phyloP scores from a whole-genome alignment of 2,329 filamentous ascomycete species.

The Sporothrix pseudoabietina region DNA sequence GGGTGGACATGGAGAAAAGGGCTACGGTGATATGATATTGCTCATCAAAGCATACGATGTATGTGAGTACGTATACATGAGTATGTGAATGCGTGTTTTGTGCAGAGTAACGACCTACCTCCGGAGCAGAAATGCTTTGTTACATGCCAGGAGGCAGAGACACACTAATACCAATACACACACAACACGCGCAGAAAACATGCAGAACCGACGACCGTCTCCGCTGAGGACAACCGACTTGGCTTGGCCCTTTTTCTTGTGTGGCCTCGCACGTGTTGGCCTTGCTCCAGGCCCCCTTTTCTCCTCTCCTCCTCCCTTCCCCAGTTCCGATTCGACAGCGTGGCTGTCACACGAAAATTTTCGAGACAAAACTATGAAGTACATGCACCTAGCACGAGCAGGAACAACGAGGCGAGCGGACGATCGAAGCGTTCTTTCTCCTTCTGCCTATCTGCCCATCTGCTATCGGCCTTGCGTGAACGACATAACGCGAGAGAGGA shows the following conservation, averaged over 20 bases:
- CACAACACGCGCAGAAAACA: slow-evolving; percentile 13
- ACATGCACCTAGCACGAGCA: not conserved
- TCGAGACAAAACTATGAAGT: not conserved
- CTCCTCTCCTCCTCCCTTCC: not conserved
- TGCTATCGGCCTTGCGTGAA: not conserved
- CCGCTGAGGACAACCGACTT: not conserved
- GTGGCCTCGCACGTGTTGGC: slow-evolving; percentile 12
- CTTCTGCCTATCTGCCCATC: not conserved
- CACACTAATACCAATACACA: not conserved
- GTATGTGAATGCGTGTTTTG: not conserved
- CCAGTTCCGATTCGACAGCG: slow-evolving; percentile 5
- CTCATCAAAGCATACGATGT: not conserved
- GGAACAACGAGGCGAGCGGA: not conserved
- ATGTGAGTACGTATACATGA: not conserved
- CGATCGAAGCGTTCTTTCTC: not conserved
- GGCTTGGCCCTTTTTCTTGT: not conserved
- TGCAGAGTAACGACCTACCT: not conserved
- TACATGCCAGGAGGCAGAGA: slow-evolving; percentile 14
- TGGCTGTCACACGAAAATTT: slow-evolving; percentile 13
- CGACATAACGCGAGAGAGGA: not conserved
- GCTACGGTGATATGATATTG: not conserved
- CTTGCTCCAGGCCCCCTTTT: not conserved
- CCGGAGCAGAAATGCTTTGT: not conserved
- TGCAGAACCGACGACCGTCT: not conserved
- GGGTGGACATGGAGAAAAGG: not conserved